A percentile compares a stretch with the other conserved stretches of the same genome.
These are phyloP conservation scores for Annulohypoxylon truncatum DNA, from an alignment of 2,329 filamentous ascomycete genomes.

Conservation along the genomic window DNA sequence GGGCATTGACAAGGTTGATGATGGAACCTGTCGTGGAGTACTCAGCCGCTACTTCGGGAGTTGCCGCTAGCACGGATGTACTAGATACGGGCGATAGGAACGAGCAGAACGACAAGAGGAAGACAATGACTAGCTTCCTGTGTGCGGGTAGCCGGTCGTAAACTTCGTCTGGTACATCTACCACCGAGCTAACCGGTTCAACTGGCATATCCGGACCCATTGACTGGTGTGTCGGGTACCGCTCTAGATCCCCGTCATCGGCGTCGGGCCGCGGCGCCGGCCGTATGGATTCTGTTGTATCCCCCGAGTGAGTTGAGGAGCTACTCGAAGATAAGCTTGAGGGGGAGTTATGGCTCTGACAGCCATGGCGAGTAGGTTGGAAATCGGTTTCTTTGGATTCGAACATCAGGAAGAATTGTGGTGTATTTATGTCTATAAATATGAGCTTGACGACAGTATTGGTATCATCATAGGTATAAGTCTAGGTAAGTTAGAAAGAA, in stretches of 20 bases:
- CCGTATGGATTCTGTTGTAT: conserved; percentile 31
- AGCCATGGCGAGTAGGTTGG: conserved; percentile 7
- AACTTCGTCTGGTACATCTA: conserved; percentile 62
- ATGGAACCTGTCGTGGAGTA: conserved; percentile 74
- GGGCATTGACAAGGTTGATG: conserved; percentile 79
- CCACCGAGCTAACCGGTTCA: conserved; percentile 46
- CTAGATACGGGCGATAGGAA: conserved; percentile 81
- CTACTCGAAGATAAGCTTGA: conserved; percentile 23
- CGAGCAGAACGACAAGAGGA: conserved; percentile 77
- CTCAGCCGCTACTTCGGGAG: conserved; percentile 76
- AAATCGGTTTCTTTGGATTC: conserved; percentile 21
- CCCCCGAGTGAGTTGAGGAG: conserved; percentile 33
- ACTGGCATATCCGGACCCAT: conserved; percentile 48
- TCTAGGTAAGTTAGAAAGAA: conserved; percentile 14
- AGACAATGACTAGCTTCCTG: conserved; percentile 75
- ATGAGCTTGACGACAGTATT: conserved; percentile 16
- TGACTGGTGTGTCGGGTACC: conserved; percentile 48
- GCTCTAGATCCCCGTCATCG: conserved; percentile 38
- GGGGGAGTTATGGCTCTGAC: not conserved
- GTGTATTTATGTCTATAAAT: conserved; percentile 9
- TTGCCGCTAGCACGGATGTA: conserved; percentile 77
- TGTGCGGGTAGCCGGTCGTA: conserved; percentile 72
- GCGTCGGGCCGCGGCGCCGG: conserved; percentile 24
- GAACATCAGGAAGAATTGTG: conserved; percentile 32
- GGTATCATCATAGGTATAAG: conserved; percentile 40